These are phyloP conservation scores for Dichomitus squalens DNA, from an alignment of 1,284 basidiomycete species.

Conservation along the genomic window DNA sequence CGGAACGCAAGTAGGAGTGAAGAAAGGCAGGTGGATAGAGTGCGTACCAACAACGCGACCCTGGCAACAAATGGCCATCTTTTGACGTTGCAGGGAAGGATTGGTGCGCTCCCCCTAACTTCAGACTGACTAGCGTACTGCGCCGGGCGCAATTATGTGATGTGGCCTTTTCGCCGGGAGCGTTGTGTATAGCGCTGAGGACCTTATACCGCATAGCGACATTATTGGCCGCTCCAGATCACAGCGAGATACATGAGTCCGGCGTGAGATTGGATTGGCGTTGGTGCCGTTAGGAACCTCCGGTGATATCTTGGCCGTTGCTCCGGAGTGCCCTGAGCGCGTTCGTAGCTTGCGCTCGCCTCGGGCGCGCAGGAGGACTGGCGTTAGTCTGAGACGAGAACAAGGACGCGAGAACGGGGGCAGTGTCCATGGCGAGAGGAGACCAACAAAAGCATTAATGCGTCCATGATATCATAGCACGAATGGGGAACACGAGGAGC, in stretches of 20 bases:
- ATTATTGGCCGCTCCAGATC: not conserved
- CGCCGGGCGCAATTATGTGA: slow-evolving; percentile 13
- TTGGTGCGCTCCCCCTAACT: slow-evolving; percentile 20
- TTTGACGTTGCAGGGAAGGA: slow-evolving; percentile 16
- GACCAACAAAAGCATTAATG: not conserved
- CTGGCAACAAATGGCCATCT: too few relatives aligned
- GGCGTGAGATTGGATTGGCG: not conserved
- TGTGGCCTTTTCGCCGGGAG: too few relatives aligned
- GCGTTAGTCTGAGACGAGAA: not conserved
- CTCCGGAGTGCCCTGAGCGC: slow-evolving; percentile 33
- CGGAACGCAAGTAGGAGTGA: too few relatives aligned
- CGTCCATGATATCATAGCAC: not conserved
- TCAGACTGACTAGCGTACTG: too few relatives aligned
- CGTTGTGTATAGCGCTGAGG: not conserved
- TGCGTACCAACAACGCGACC: too few relatives aligned
- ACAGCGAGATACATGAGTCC: not conserved
- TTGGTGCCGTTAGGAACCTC: not conserved
- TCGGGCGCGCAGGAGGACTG: too few relatives aligned
- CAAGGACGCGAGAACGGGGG: not conserved
- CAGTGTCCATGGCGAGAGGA: not conserved
- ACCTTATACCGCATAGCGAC: not conserved
- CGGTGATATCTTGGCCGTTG: slow-evolving; percentile 39
- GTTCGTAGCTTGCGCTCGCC: not conserved
- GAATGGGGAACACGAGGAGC: not conserved
- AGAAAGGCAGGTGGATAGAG: too few relatives aligned